A percentile compares a stretch with the other conserved stretches of the same genome.
Evolutionary conservation across 2,329 filamentous ascomycete species (phyloP).

Genomic region (Penicillium italicum): DNA sequence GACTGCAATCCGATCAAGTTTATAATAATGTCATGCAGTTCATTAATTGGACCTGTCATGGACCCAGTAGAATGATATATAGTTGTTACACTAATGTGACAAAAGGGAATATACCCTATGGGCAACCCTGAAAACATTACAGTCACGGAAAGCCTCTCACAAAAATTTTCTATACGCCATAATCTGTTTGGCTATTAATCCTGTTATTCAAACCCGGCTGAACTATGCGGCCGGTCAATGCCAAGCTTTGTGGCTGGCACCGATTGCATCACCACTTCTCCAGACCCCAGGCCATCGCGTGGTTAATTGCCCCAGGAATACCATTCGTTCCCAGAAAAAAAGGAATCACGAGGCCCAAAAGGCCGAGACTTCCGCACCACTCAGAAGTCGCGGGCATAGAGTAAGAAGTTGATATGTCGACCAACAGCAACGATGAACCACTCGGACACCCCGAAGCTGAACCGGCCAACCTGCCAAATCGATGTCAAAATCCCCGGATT

Average conservation of each 20-base stretch:
- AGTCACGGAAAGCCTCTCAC: neutral
- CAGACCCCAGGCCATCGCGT: neutral
- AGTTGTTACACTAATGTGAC: too few species aligned
- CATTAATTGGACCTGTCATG: neutral
- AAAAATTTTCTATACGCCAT: neutral
- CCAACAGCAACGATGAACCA: conserved; percentile 3
- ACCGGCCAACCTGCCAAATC: conserved; percentile 3
- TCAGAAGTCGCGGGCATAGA: neutral
- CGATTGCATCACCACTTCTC: conserved; percentile 14
- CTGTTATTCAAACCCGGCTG: neutral
- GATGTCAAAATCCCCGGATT: conserved; percentile 16
- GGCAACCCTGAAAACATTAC: too few species aligned
- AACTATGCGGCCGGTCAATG: neutral
- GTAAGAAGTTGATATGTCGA: conserved; percentile 4
- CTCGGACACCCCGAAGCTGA: neutral
- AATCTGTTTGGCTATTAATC: neutral
- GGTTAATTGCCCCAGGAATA: neutral
- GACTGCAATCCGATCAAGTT: neutral
- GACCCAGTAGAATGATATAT: neutral
- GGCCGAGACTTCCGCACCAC: conserved; percentile 13
- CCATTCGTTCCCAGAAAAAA: conserved; percentile 5
- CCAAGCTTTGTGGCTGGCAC: conserved; percentile 12
- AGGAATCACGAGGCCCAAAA: conserved; percentile 12
- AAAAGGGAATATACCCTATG: neutral
- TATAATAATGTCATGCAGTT: neutral